Conservation (phyloP, 768 basidiomycete genomes). For the Pleurotus citrinopileatus region DNA sequence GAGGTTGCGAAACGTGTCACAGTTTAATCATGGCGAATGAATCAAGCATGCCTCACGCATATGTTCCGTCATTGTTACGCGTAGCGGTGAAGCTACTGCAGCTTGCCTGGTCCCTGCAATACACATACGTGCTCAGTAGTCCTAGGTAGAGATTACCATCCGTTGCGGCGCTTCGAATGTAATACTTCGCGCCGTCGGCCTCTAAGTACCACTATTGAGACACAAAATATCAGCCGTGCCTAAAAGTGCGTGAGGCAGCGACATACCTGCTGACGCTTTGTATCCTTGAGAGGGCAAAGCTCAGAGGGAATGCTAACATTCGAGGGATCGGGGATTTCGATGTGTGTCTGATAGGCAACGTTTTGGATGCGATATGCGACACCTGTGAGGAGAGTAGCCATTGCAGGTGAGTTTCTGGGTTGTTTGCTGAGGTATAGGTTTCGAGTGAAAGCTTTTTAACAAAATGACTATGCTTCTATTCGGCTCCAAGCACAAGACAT, state of each 20-base stretch:
- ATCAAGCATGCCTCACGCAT: background rate
- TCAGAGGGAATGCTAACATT: no score
- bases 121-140: background rate
- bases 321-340: no score
- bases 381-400: no score
- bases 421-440: no score
- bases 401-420: no score
- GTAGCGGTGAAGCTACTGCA: background rate
- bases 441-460: no score
- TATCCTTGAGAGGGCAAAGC: background rate
- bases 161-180: background rate
- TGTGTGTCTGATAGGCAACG: no score
- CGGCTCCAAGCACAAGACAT: no score
- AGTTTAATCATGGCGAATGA: background rate
- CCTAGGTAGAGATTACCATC: background rate
- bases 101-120: background rate
- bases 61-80: background rate
- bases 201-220: background rate
- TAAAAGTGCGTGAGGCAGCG: background rate
- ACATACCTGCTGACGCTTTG: background rate
- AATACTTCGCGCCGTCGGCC: background rate
- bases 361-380: no score
- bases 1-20: background rate
- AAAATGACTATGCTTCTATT: no score
- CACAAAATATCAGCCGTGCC: background rate